A percentile compares a stretch with the other conserved stretches of the same genome.
phyloP scores from a whole-genome alignment of 1,284 basidiomycete genomes.

The Cutaneotrichosporon spelunceum region DNA sequence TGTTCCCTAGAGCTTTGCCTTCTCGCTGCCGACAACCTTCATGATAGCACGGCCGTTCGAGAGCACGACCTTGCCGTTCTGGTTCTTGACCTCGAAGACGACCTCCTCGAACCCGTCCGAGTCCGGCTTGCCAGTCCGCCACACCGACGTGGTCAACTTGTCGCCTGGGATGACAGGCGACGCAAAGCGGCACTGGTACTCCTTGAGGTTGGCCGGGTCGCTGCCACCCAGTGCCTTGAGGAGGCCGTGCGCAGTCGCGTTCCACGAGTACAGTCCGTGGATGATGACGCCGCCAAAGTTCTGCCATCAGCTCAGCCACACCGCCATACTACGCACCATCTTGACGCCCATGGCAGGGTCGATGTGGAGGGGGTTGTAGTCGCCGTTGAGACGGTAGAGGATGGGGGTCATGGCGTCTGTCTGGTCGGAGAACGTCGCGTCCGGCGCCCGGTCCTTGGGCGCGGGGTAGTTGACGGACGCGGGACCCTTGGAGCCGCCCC shows the following conservation, averaged over 20 bases:
- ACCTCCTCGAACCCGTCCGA: slow-evolving; percentile 26
- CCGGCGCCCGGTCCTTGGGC: slow-evolving; percentile 14
- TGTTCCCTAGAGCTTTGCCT: slow-evolving; percentile 19
- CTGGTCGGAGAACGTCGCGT: slow-evolving; percentile 17
- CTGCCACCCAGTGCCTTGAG: slow-evolving; percentile 19
- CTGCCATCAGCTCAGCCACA: background rate
- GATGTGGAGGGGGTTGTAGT: slow-evolving; percentile 27
- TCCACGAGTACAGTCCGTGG: slow-evolving; percentile 27
- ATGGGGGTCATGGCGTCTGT: slow-evolving; percentile 19
- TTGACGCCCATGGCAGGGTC: slow-evolving; percentile 22
- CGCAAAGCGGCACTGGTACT: slow-evolving; percentile 25
- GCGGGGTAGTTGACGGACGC: slow-evolving; percentile 15
- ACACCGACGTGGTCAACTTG: slow-evolving; percentile 21
- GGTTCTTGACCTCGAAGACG: slow-evolving; percentile 21
- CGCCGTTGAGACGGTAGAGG: slow-evolving; percentile 26
- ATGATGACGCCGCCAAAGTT: slow-evolving; percentile 25
- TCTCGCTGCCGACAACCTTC: slow-evolving; percentile 12
- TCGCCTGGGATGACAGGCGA: slow-evolving; percentile 23
- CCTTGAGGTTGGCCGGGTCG: slow-evolving; percentile 23
- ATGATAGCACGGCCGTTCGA: slow-evolving; percentile 23
- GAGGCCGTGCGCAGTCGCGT: slow-evolving; percentile 24
- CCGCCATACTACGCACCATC: slow-evolving; percentile 16
- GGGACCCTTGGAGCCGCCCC: slow-evolving; percentile 25
- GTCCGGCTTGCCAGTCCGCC: slow-evolving; percentile 23
- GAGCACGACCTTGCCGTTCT: slow-evolving; percentile 20